Conservation (phyloP, 2,329 filamentous ascomycete species). For the Fusarium poae region DNA sequence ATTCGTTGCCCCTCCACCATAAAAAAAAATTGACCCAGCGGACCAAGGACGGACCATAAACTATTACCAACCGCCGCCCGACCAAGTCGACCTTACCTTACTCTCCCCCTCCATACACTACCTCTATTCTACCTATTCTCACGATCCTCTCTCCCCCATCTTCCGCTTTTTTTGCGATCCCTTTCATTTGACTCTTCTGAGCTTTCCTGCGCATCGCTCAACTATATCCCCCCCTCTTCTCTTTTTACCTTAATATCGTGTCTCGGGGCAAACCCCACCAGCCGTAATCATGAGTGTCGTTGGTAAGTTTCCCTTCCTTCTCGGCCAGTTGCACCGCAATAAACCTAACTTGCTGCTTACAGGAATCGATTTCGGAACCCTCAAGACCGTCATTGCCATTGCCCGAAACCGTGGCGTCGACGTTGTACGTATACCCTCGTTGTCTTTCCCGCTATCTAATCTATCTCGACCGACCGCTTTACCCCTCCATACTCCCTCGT, state of each 20-base stretch:
- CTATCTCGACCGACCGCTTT: conserved; percentile 26
- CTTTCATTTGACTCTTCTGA: conserved; percentile 40
- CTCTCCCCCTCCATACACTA: conserved; percentile 31
- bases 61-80: conserved; percentile 36
- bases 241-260: conserved; percentile 38
- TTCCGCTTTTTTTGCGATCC: conserved; percentile 35
- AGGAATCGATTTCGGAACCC: conserved; percentile 94
- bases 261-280: conserved; percentile 46
- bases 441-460: conserved; percentile 22
- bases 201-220: conserved; percentile 40
- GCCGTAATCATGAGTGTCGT: conserved; percentile 67
- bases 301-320: conserved; percentile 54
- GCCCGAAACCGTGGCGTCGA: conserved; percentile 98
- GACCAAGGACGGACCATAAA: conserved; percentile 32
- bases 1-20: conserved; percentile 36
- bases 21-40: conserved; percentile 36
- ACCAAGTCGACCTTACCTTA: conserved; percentile 27
- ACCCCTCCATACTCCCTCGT: conserved; percentile 21
- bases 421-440: conserved; percentile 78
- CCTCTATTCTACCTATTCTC: conserved; percentile 26
- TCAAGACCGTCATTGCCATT: conserved; percentile 97
- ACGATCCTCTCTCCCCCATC: conserved; percentile 31
- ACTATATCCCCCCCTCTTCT: conserved; percentile 19
- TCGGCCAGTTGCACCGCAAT: background rate
- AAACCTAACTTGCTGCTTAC: conserved; percentile 39